A percentile compares a stretch with the other conserved stretches of the same genome.
These are phyloP conservation scores for Penicillium maclennaniae DNA, from an alignment of 495 filamentous ascomycete genomes.

Conservation along the genomic window DNA sequence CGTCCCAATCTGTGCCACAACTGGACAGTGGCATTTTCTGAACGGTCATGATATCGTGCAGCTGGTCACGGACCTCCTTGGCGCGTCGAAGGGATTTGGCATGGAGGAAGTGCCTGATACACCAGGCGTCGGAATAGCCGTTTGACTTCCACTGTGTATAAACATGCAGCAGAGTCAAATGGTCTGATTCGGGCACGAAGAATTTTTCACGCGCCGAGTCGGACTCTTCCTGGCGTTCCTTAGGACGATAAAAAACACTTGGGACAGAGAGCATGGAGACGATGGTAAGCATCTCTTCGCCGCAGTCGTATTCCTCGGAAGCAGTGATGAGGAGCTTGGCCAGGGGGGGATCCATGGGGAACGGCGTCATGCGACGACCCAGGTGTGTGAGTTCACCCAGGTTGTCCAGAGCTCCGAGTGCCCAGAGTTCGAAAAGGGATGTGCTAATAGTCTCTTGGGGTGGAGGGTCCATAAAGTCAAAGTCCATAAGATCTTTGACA, in stretches of 20 bases:
- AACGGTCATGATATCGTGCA: constrained; percentile 90
- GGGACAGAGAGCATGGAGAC: constrained; percentile 98
- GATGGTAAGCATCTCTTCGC: constrained; percentile 97
- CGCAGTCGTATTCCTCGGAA: constrained; percentile 80
- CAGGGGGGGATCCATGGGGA: constrained; percentile 93
- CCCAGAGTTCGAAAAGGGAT: constrained; percentile 97
- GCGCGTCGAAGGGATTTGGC: constrained; percentile 85
- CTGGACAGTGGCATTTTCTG: constrained; percentile 85
- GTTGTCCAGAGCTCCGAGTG: constrained; percentile 88
- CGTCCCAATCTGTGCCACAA: constrained; percentile 95
- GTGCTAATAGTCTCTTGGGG: constrained; percentile 98
- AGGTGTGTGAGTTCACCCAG: constrained; percentile 86
- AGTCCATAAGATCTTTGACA: constrained; percentile 91
- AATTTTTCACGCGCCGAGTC: constrained; percentile 98
- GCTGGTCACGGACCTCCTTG: constrained; percentile 89
- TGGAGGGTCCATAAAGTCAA: constrained; percentile 99
- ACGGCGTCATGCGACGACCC: constrained; percentile 90
- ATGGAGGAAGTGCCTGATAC: constrained; percentile 86
- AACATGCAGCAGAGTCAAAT: constrained; percentile 92
- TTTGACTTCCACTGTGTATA: constrained; percentile 95
- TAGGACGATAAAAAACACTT: constrained; percentile 94
- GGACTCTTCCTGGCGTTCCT: constrained; percentile 94
- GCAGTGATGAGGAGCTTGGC: constrained; percentile 91
- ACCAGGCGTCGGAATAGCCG: constrained; percentile 88
- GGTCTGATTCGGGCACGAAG: constrained; percentile 96